A percentile compares a stretch with the other conserved stretches of the same genome.
phyloP scores from a whole-genome alignment of 345 rosid genomes.

The Cardamine occulta region DNA sequence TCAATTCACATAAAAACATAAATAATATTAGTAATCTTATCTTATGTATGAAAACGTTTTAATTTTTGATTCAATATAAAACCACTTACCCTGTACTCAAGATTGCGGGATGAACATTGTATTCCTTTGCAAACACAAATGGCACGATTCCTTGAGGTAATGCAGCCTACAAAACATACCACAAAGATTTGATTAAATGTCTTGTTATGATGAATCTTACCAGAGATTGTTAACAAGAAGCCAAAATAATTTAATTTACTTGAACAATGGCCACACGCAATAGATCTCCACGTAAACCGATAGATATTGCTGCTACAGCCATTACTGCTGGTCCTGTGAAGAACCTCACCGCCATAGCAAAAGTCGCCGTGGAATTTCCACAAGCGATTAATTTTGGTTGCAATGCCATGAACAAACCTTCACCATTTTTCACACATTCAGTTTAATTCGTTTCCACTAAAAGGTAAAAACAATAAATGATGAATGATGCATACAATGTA shows the following conservation, averaged over 20 bases:
- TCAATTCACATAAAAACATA: conserved; percentile 5
- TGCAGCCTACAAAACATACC: conserved; percentile 57
- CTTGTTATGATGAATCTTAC: not conserved
- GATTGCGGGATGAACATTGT: conserved; percentile 79
- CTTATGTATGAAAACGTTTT: not conserved
- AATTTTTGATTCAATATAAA: not conserved
- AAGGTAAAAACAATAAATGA: conserved; percentile 1
- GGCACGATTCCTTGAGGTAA: conserved; percentile 90
- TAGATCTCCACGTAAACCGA: conserved; percentile 71
- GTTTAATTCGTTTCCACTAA: conserved; percentile 5
- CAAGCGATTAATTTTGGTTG: conserved; percentile 95
- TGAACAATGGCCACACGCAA: conserved; percentile 91
- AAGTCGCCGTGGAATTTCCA: conserved; percentile 73
- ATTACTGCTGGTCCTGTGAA: conserved; percentile 86
- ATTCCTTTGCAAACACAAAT: conserved; percentile 83
- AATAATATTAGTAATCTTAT: conserved; percentile 1
- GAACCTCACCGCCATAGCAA: conserved; percentile 87
- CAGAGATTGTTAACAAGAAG: not conserved
- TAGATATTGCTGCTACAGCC: conserved; percentile 84
- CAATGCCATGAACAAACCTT: conserved; percentile 96
- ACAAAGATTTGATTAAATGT: not conserved
- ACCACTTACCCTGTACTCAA: conserved; percentile 73
- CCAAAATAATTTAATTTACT: conserved; percentile 41
- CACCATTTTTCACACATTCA: conserved; percentile 3
- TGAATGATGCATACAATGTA: conserved; percentile 26